Base-by-base conservation (phyloP, 192 early-diverging fungal genomes). In the Linnemannia schmuckeri region DNA sequence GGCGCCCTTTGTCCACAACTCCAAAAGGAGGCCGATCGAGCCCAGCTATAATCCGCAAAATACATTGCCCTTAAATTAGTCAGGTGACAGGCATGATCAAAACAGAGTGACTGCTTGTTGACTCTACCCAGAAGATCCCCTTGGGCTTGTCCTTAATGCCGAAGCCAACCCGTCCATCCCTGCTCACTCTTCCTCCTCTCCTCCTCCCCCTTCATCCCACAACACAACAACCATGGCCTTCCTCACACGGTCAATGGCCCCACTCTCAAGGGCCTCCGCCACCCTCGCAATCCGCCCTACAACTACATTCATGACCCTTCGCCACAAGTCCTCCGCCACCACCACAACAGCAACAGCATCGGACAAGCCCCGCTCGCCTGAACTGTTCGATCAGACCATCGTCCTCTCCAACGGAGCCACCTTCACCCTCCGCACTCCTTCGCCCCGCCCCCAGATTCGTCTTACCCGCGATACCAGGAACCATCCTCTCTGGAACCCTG, bases 381-480 rank as follows among this genome's bases (percentile, higher is more conserved):
- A 94, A 77, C 85, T 93, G n/a, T 98, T 98, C 83, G 88, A 91
- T 44, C 95, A 98, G 88, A 95, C 93, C 72, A 92, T 99, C 18
- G 93, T 97, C 3, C 94, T 98, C 46, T 96, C 96, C 8, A 96
- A 98, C 89, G 98, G 98, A 12, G 94, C 95, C 12, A 96, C 96
- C 9, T 97, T 96, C 88, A 92, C 89, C 27, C 88, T 98, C 38
- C 91, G 94, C 57, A 94, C 96, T 13, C 97, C 97, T 5, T 97
- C 97, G 4, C 98, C 98, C 9, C 93, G 95, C 79, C 76, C 93
- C n/a, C 90, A 96, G 76, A 90, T 97, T 52, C 95, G 95, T 72
- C 91, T 99, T 44, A 96, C 96, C 57, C 97, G 96, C 81, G 98
- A 99, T 83, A 96, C 96, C n/a, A 90, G 97, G 37, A 98, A 97